These are phyloP conservation scores for Candida wancherniae DNA, from an alignment of 805 yeast genomes.

Conservation along the genomic window DNA sequence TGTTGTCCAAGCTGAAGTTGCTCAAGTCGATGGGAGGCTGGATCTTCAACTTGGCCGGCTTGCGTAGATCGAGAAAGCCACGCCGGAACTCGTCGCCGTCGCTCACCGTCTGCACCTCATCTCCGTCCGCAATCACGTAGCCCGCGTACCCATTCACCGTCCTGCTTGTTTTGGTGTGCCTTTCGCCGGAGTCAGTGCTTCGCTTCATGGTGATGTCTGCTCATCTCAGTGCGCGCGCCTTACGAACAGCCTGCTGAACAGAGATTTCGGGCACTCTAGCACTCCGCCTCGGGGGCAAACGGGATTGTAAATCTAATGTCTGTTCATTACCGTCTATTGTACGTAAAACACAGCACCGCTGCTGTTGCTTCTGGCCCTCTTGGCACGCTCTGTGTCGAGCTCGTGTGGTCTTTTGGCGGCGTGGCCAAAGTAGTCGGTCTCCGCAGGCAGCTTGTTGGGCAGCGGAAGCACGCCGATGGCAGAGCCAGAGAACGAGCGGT, in stretches of 20 bases:
- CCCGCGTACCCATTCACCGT: slow-evolving; percentile 11
- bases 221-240: no score
- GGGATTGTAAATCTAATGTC: no score
- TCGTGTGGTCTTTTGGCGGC: slow-evolving; percentile 7
- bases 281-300: no score
- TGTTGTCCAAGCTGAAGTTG: slow-evolving; percentile 25
- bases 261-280: no score
- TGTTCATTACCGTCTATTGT: slow-evolving; percentile 5
- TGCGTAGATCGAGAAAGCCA: slow-evolving; percentile 37
- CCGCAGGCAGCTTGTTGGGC: slow-evolving; percentile 18
- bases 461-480: slow-evolving; percentile 12
- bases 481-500: slow-evolving; percentile 13
- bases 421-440: slow-evolving; percentile 7
- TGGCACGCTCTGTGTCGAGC: slow-evolving; percentile 6
- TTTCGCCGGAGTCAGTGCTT: background rate
- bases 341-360: slow-evolving; percentile 12
- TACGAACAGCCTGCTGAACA: no score
- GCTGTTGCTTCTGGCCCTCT: slow-evolving; percentile 12
- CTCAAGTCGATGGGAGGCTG: slow-evolving; percentile 25
- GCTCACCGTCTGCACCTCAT: slow-evolving; percentile 1
- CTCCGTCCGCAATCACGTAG: slow-evolving; percentile 4
- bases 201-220: background rate
- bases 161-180: slow-evolving; percentile 1
- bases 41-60: slow-evolving; percentile 45
- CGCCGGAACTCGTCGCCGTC: slow-evolving; percentile 28